A percentile compares a stretch with the other conserved stretches of the same genome.
Conservation (phyloP, 768 basidiomycete genomes). For the Tylopilus plumbeoviolaceoides region DNA sequence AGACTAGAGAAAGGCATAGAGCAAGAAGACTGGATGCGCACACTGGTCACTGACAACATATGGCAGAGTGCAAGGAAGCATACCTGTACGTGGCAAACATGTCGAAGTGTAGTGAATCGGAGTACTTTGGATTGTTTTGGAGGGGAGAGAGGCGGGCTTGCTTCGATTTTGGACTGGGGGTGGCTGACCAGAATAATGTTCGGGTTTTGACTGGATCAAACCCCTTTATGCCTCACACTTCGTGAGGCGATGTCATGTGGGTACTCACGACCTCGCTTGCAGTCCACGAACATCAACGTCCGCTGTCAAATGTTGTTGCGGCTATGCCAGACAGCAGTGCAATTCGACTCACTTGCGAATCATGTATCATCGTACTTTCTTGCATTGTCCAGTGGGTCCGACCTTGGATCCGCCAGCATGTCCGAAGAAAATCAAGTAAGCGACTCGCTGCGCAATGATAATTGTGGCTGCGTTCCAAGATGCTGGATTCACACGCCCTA, state of each 20-base stretch:
- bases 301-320: not conserved
- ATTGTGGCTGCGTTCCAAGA: no score
- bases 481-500: no score
- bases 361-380: not conserved
- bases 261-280: not conserved
- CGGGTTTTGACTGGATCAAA: not conserved
- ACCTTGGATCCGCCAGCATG: not conserved
- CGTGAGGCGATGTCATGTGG: not conserved
- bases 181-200: not conserved
- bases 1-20: not conserved
- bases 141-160: not conserved
- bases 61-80: not conserved
- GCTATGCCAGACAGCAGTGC: not conserved
- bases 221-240: no score
- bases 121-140: not conserved
- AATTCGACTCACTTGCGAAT: not conserved
- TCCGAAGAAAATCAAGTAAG: not conserved
- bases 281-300: not conserved
- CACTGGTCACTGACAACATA: not conserved
- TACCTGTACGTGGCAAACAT: not conserved
- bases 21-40: not conserved
- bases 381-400: not conserved
- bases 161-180: not conserved
- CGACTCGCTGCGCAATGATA: not conserved
- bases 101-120: not conserved